Evolutionary conservation across 2,329 filamentous ascomycete species (phyloP).

Genomic region (Venturia nashicola): DNA sequence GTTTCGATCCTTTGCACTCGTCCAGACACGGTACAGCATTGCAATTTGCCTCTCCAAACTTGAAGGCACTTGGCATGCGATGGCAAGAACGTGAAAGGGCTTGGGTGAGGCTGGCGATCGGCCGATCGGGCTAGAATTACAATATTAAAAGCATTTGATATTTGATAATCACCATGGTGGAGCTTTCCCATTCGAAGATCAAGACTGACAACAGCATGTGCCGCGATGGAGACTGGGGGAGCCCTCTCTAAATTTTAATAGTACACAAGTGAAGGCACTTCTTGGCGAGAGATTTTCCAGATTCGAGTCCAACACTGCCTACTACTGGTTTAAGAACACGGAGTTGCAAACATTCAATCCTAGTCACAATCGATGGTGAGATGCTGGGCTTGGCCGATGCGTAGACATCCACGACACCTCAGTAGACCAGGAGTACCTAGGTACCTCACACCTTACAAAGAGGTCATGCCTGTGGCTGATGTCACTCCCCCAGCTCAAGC

Average conservation of each 20-base stretch:
- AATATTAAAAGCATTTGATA: no score
- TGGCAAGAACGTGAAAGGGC: not conserved
- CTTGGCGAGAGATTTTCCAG: not conserved
- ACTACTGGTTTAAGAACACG: not conserved
- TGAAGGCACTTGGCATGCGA: not conserved
- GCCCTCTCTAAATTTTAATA: no score
- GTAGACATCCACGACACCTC: no score
- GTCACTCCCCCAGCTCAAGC: not conserved
- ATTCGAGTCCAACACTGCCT: not conserved
- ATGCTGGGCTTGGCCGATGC: not conserved
- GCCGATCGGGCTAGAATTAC: no score
- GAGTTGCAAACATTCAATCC: not conserved
- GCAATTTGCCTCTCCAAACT: not conserved
- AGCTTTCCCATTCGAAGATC: not conserved
- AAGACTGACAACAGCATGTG: not conserved
- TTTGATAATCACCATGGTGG: no score
- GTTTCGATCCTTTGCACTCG: not conserved
- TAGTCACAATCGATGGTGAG: not conserved
- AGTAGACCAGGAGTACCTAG: no score
- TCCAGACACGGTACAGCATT: no score
- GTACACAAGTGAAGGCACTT: not conserved
- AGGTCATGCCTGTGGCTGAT: not conserved
- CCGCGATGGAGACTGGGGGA: not conserved
- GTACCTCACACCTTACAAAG: no score
- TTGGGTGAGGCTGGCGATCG: not conserved